Base-by-base conservation (phyloP, 495 filamentous ascomycete species). In the Letharia columbiana region DNA sequence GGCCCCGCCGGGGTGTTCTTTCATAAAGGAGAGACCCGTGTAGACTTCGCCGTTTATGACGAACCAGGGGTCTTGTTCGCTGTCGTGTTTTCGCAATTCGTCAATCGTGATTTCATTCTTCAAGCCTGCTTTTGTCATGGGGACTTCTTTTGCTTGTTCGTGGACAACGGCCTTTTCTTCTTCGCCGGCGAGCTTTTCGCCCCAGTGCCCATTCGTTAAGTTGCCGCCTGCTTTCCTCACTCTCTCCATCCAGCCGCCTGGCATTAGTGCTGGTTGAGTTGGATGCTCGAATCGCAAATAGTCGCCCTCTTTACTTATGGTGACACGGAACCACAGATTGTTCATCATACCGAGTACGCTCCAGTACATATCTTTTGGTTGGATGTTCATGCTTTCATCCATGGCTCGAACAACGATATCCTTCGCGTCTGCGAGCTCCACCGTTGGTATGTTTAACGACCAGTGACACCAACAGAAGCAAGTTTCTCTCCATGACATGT, bases 291-390 rank as follows among this genome's bases (percentile, higher is more conserved):
- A 97, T 11, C 84, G 82, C 54, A 98, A 74, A 33, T 68, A 73
- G 44, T 85, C 80, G 0, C 78, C 82, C 68, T 96, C 89, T 65
- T 87, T 87, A 52, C 83, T 85, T 65, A 98, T 90, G 8, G 86
- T 82, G 9, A 98, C 81, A 20, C 93, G 81, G 74, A 87, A 98
- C 93, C 93, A 98, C 10, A 92, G 89, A 71, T 96, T 97, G 73
- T 98, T 96, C 93, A 98, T 98, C 93, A 98, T 98, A 0, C 93
- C 93, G 52, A 97, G 77, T 23, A 96, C 92, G 65, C 84, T 90
- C 93, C 93, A 98, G 76, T 98, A 98, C 89, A 96, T 96, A 70
- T 98, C 93, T 66, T 89, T 81, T 9, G 93, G 92, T 72, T 96
- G 92, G 1, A 91, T 78, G 70, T 87, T 89, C 85, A 98, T 86